Percentiles rank a stretch among this genome's conserved stretches.
Conservation (phyloP, 2,329 filamentous ascomycete species). For the Cladosporium sp. region DNA sequence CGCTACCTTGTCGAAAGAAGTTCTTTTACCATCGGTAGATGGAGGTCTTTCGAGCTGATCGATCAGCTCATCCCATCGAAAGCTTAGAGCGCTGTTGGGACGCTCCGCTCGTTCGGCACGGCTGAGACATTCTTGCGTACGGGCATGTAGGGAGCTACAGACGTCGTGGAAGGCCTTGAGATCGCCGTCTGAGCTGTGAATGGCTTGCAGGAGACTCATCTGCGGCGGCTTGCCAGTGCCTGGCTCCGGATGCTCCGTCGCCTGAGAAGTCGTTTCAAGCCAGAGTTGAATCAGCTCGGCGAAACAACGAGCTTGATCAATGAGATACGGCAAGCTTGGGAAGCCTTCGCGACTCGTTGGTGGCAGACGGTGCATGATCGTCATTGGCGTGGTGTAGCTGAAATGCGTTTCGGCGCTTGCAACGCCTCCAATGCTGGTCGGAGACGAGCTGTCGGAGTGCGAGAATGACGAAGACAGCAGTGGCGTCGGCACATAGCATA, state of each 20-base stretch:
- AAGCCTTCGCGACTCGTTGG: conserved; percentile 84
- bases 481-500: conserved; percentile 77
- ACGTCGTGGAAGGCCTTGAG: conserved; percentile 46
- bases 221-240: conserved; percentile 24
- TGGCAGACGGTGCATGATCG: conserved; percentile 78
- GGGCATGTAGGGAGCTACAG: conserved; percentile 42
- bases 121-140: conserved; percentile 47
- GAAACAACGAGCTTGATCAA: conserved; percentile 82
- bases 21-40: conserved; percentile 21
- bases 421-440: conserved; percentile 23
- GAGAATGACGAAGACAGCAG: conserved; percentile 50
- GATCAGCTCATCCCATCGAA: conserved; percentile 51
- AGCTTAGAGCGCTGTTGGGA: conserved; percentile 43
- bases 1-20: conserved; percentile 21
- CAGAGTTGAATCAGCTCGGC: conserved; percentile 78
- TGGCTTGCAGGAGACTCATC: conserved; percentile 31
- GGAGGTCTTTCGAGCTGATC: conserved; percentile 35
- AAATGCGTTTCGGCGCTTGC: conserved; percentile 30
- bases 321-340: conserved; percentile 84
- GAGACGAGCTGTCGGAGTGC: conserved; percentile 26
- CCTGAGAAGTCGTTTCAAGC: conserved; percentile 51
- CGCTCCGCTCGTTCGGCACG: conserved; percentile 50
- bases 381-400: conserved; percentile 80
- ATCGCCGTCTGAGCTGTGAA: conserved; percentile 38
- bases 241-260: conserved; percentile 25